Conservation (phyloP, 768 basidiomycete genomes). For the Phaffia tasmanica region DNA sequence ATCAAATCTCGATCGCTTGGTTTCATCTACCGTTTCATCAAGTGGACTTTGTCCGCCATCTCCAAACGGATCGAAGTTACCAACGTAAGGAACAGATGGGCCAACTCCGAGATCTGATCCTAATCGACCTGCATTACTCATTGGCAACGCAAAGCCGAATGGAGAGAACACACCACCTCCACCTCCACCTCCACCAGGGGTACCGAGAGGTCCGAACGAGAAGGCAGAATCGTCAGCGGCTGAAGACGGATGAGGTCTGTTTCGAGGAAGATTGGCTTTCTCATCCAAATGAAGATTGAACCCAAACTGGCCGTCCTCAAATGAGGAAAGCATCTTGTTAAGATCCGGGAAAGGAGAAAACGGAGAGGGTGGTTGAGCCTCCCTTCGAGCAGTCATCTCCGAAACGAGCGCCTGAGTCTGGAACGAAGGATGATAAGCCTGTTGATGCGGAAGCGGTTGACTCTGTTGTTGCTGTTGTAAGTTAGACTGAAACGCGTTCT, state of each 20-base stretch:
- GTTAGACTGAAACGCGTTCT: no score
- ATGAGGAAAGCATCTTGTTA: slow-evolving; percentile 65
- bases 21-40: slow-evolving; percentile 20
- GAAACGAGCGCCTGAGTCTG: slow-evolving; percentile 74
- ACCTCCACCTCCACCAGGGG: no score
- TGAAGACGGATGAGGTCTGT: background rate
- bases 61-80: slow-evolving; percentile 34
- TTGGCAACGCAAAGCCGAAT: background rate
- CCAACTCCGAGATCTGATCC: background rate
- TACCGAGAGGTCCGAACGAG: background rate
- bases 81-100: slow-evolving; percentile 25
- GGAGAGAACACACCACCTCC: no score
- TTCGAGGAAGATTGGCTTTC: slow-evolving; percentile 5
- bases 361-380: slow-evolving; percentile 38
- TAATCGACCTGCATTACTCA: background rate
- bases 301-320: slow-evolving; percentile 53
- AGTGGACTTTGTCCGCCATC: slow-evolving; percentile 19
- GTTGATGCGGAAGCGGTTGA: no score
- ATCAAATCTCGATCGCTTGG: slow-evolving; percentile 31
- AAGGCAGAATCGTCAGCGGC: slow-evolving; percentile 22
- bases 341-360: slow-evolving; percentile 68
- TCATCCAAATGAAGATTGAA: slow-evolving; percentile 67
- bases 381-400: slow-evolving; percentile 65
- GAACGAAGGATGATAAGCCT: slow-evolving; percentile 66
- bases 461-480: no score